These are phyloP conservation scores for Fusarium duplospermum DNA, from an alignment of 2,329 filamentous ascomycete species.

Conservation along the genomic window DNA sequence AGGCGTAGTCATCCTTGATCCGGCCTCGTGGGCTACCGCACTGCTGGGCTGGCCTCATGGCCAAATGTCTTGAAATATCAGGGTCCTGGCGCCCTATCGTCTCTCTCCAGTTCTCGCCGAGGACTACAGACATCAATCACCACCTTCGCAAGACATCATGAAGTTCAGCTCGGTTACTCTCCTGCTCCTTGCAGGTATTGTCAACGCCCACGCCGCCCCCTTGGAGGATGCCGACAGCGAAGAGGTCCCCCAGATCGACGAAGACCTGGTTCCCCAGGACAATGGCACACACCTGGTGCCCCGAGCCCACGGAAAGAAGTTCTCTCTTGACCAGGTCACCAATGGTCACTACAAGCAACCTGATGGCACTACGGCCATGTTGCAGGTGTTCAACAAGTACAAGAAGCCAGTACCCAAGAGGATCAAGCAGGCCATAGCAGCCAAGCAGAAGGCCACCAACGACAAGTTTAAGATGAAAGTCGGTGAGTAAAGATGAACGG, in stretches of 20 bases:
- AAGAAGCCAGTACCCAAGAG: conserved; percentile 44
- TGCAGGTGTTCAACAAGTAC: conserved; percentile 54
- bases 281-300: conserved; percentile 16
- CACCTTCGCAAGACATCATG: conserved; percentile 12
- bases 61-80: conserved; percentile 35
- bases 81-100: conserved; percentile 2
- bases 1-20: conserved; percentile 20
- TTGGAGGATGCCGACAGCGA: conserved; percentile 16
- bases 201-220: conserved; percentile 22
- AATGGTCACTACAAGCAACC: conserved; percentile 51
- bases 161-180: conserved; percentile 38
- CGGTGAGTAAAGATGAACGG: conserved; percentile 8
- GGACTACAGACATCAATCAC: not conserved
- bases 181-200: conserved; percentile 28
- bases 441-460: conserved; percentile 17
- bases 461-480: conserved; percentile 41
- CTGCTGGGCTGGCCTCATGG: not conserved
- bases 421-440: conserved; percentile 41
- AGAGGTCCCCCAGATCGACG: conserved; percentile 17
- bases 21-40: conserved; percentile 8
- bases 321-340: conserved; percentile 47
- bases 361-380: conserved; percentile 46
- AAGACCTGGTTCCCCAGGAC: not conserved
- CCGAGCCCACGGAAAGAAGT: conserved; percentile 31
- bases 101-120: not conserved